Evolutionary conservation across 2,329 filamentous ascomycete species (phyloP), one percentile per base, ranked within the genome.

Genomic region (Zymoseptoria brevis): DNA sequence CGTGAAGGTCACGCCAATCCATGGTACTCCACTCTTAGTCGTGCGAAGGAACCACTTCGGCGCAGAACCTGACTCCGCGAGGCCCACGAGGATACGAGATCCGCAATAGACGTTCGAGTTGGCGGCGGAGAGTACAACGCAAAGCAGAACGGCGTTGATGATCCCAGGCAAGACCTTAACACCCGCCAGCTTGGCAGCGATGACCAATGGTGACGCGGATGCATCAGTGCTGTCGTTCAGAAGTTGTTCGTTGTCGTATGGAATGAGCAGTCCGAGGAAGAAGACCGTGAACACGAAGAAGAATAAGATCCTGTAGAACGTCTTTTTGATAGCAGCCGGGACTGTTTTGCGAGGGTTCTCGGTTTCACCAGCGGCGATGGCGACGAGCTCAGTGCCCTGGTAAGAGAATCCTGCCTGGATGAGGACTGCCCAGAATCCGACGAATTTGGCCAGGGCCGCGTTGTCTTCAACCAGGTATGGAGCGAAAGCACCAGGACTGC

Each of bases 91-190:
- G 35, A 84, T 86, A 41, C 87, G 81, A 5, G 84, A 87, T 0
- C 85, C 85, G 66, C 84, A 87, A 71, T 88, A 89, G 57, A 83
- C 79, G 66, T 84, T 84, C 13, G 83, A 86, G 72, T 88, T 88
- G 0, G 86, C 86, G 0, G 87, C 87, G 24, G 83, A 87, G 64
- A 86, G 84, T 2, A 86, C 85, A 0, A 87, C 84, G 0, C 83
- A 85, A 19, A 90, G 76, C 51, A 91, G 80, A 72, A 89, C 80
- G 11, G 85, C 87, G 67, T 91, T 90, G 73, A 90, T 84, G 41
- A 90, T 77, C 50, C 79, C 79, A 21, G 85, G 84, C 9, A 89
- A 78, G 1, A 80, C 80, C 0, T 72, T 69, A 50, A 89, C 82
- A 51, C 83, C 83, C 6, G 84, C 84, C 59, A 84, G 77, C 61